Base-by-base conservation (phyloP, 306 rosid genomes). In the Carpinus fangiana region DNA sequence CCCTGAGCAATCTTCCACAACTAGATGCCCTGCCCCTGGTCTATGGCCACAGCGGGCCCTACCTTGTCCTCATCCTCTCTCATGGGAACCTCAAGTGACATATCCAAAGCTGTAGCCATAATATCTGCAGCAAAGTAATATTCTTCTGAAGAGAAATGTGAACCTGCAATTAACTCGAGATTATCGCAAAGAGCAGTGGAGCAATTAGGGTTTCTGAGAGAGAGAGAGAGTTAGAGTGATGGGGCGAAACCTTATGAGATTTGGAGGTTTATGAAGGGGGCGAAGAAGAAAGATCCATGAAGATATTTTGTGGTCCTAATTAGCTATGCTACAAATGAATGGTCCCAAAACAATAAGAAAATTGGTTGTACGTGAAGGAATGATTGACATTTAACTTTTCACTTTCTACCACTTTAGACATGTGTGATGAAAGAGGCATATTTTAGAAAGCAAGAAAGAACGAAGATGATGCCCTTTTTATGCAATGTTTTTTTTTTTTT, bases 31-130 rank as follows among this genome's bases (percentile, higher is more conserved):
- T 83, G 41, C 88, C 84, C 88, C 84, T 57, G 90, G 76, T 55
- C 90, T 95, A 85, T 93, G 98, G 74, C 98, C 97, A 73, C 87
- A 84, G 45, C 80, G 88, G 53, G 53, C 84, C 80, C 92, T 85
- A 51, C 95, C 98, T 46, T 90, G 91, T 41, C 89, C 96, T 85
- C 98, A 91, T 53, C 76, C 82, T 88, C 93, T 91, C 78, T 85
- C 88, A 64, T 95, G 87, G 70, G 80, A 85, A 86, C 89, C 90
- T 82, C 96, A 72, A 93, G 96, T 26, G 98, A 86, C 89, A 93
- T 89, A 72, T 91, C 99, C 96, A 93, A 89, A 61, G 96, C 75
- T 78, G 98, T 89, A 56, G 97, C 83, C 97, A 93, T 93, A 20
- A 78, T 51, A 81, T 60, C 72, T 31, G 28, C 48, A 70, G 57